Evolutionary conservation across 1,139 yeast genomes (phyloP), one percentile per base, ranked within the genome.

Genomic region (Scheffersomyces stambukii): DNA sequence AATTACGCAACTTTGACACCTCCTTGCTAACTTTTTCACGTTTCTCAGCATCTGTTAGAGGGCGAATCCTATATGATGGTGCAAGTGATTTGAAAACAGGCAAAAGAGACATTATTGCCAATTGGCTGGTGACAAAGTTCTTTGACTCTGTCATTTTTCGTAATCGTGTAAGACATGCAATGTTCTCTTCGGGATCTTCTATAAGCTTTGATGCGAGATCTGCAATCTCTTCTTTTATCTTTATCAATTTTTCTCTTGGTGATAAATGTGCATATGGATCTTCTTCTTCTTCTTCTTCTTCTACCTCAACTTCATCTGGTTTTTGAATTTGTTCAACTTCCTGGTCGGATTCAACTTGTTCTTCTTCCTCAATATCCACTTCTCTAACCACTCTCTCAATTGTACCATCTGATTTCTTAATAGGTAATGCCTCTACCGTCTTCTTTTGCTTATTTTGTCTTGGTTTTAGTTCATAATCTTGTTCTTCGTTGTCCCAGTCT

Each of bases 151-250:
- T 68, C 81, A 85, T 77, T 40, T 75, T 81, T 25, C 89, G 64
- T 30, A 91, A 63, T 46, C 89, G 75, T 3, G 83, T 70, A 15
- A 91, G 62, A 28, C 79, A 69, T 5, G 72, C 54, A 9, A 81
- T 66, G 49, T 89, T 76, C 46, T 85, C 95, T 52, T 91, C 97
- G 1, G 98, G 96, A 37, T 86, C 88, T 53, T 89, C 95, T 47
- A 79, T 77, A 23, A 91, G 59, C 30, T 71, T 72, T 19, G 84
- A 84, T 1, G 95, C 96, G 29, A 81, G 56, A 10, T 74, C 80
- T 0, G 97, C 96, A 19, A 91, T 74, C 36, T 81, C 85, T 56
- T 88, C 97, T 45, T 88, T 85, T 28, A 84, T 66, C 37, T 70
- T 69, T 11, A 69, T 43, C 19, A 84, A 64, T 35, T 66, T 67